Evolutionary conservation across 2,329 filamentous ascomycete species (phyloP), one percentile per base, ranked within the genome.

Genomic region (Curvularia eragrostidis): DNA sequence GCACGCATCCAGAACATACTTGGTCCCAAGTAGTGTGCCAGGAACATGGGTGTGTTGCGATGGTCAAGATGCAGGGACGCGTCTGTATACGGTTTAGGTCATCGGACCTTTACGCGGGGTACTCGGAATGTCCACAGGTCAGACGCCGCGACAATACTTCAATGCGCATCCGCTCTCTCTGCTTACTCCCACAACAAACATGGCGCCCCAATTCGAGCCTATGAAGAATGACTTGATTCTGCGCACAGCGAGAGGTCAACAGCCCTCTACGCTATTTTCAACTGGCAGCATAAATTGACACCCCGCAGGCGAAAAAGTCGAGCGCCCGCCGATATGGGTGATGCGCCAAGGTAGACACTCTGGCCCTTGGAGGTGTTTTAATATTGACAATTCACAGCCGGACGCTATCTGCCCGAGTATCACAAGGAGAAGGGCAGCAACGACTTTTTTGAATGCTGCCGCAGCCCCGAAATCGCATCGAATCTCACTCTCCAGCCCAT

Each of bases 371-470:
- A 39, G 48, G 48, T 38, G 48, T 6, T 36, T 9, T n/a, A 28
- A 30, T 44, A 38, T 61, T 72, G 18, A 74, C 19, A 36, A 9
- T 28, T 3, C 18, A 48, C 65, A 97, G 95, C 95, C 73, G 95
- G 95, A 59, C 90, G 95, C 70, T 99, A 99, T 77, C 90, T 99
- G 21, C 95, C 94, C 63, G 95, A 99, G 79, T 99, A 99, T 78
- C 95, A 99, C 77, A 86, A 96, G 81, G 94, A 91, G 59, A 99
- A 99, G 81, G 94, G 90, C 67, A 84, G 80, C 52, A 87, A 89
- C 64, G 95, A 99, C 81, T 99, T 99, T 81, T 99, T 99, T 82
- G 92, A 93, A 80, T 97, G 94, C 85, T 99, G 95, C 78, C 93
- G 95, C 54, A 87, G 89, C 71, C 92, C 95, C 55, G 93, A 98